Conservation (phyloP, 2,329 filamentous ascomycete genomes). For the Apiospora phragmitis region DNA sequence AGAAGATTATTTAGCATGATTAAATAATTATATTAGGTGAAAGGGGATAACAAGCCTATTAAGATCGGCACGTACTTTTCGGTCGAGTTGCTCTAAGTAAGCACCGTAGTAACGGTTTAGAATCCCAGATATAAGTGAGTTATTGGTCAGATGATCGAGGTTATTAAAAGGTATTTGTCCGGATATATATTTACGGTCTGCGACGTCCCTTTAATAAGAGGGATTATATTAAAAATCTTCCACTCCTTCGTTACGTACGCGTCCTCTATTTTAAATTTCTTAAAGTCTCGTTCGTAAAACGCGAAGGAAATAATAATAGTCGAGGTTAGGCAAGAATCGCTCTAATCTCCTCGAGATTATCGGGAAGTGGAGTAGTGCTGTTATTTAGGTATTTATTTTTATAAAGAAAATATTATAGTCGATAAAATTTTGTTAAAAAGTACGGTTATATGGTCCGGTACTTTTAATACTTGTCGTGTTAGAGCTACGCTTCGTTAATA, state of each 20-base stretch:
- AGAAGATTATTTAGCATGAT: slow-evolving; percentile 23
- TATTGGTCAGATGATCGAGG: not conserved
- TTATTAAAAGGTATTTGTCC: slow-evolving; percentile 9
- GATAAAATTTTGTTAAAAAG: not conserved
- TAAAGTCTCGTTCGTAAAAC: slow-evolving; percentile 8
- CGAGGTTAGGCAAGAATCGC: not conserved
- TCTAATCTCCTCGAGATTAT: slow-evolving; percentile 8
- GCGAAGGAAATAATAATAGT: slow-evolving; percentile 6
- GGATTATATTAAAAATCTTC: not conserved
- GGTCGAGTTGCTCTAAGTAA: slow-evolving; percentile 28
- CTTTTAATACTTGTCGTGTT: not conserved
- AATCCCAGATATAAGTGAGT: slow-evolving; percentile 22
- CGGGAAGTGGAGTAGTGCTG: not conserved
- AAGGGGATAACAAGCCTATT: slow-evolving; percentile 30
- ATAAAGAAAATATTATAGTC: not conserved
- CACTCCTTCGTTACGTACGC: not conserved
- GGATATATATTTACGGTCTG: not conserved
- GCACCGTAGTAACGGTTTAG: slow-evolving; percentile 33
- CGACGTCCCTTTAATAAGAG: not conserved
- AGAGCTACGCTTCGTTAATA: not conserved
- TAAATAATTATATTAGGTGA: slow-evolving; percentile 23
- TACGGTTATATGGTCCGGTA: not conserved
- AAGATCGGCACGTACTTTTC: slow-evolving; percentile 26
- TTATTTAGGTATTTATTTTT: not conserved
- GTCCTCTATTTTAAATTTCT: slow-evolving; percentile 5